Conservation (phyloP, 2,329 filamentous ascomycete genomes). For the Colletotrichum sansevieriae region DNA sequence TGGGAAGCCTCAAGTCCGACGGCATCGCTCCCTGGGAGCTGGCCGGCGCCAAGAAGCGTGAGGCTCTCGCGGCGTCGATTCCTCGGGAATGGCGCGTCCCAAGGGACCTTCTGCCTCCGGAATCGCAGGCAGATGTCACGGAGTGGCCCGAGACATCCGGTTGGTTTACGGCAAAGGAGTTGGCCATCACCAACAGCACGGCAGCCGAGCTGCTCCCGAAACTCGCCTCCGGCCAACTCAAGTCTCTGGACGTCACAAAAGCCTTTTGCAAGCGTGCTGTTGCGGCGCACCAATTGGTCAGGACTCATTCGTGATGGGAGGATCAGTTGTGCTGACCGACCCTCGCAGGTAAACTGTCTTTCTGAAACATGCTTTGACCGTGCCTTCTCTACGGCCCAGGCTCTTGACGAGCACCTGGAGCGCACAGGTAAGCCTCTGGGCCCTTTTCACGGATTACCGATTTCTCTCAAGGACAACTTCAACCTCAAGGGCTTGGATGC, state of each 20-base stretch:
- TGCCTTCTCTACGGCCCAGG: slow-evolving; percentile 61
- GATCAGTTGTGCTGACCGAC: background rate
- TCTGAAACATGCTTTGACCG: slow-evolving; percentile 68
- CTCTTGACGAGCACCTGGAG: slow-evolving; percentile 64
- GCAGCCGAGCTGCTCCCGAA: slow-evolving; percentile 51
- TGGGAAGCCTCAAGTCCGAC: slow-evolving; percentile 36
- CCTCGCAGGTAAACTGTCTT: slow-evolving; percentile 60
- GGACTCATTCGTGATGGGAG: background rate
- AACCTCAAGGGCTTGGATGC: slow-evolving; percentile 71
- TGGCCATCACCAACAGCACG: slow-evolving; percentile 53
- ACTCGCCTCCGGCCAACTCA: slow-evolving; percentile 54
- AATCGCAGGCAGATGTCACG: slow-evolving; percentile 67
- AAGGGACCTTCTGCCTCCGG: slow-evolving; percentile 63
- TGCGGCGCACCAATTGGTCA: slow-evolving; percentile 51
- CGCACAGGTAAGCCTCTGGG: slow-evolving; percentile 63
- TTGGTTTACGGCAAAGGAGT: slow-evolving; percentile 65
- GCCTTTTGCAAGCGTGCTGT: slow-evolving; percentile 67
- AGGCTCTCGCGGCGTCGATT: slow-evolving; percentile 61
- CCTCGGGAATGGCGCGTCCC: slow-evolving; percentile 71
- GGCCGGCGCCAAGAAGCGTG: slow-evolving; percentile 58
- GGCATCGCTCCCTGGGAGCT: slow-evolving; percentile 53
- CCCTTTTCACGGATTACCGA: slow-evolving; percentile 74
- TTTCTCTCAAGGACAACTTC: slow-evolving; percentile 80
- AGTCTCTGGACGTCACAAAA: slow-evolving; percentile 59
- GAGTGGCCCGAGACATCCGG: slow-evolving; percentile 68